Evolutionary conservation across 306 rosid genomes (phyloP), one percentile per base, ranked within the genome.

Genomic region (Oemleria cerasiformis): DNA sequence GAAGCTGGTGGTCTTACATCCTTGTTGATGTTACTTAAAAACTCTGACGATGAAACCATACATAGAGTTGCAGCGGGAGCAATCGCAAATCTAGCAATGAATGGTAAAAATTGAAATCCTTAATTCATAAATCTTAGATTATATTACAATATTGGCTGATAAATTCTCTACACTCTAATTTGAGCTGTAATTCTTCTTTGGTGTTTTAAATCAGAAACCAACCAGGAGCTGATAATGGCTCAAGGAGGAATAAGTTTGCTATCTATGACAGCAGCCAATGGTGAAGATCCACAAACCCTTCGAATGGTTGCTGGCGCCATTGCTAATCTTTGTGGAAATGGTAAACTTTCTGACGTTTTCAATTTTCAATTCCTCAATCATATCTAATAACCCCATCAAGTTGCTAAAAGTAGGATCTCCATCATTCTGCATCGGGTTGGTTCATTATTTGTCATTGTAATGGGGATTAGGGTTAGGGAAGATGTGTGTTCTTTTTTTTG

Each of bases 1-100:
- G 86, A 91, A 79, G 99, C 96, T 16, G 99, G 99, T 8, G 97
- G 99, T 34, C 90, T 95, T 15, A 84, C 91, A 19, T 95, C 99
- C 73, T 85, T 95, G 84, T 92, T 95, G 83, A 85, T 73, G 69
- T 85, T 95, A 70, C 96, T 95, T 54, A 86, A 82, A 82, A 89
- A 81, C 85, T 79, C 96, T 8, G 85, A 88, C 67, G 96, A 95
- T 60, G 99, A 95, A 83, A 91, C 96, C 72, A 88, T 95, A 79
- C 97, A 89, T 68, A 86, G 99, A 89, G 99, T 95, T 77, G 97
- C 97, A n/a, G 97, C 99, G 6, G 99, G 99, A 56, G 99, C 99
- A 70, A 92, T 95, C 44, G 99, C 99, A 40, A 95, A 95, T 78
- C 84, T 95, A 73, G 99, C 99, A 75, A 95, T 95, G 99, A 95